Evolutionary conservation across 2,329 filamentous ascomycete genomes (phyloP), one percentile per base, ranked within the genome.

Genomic region (Pyrenophora graminea): DNA sequence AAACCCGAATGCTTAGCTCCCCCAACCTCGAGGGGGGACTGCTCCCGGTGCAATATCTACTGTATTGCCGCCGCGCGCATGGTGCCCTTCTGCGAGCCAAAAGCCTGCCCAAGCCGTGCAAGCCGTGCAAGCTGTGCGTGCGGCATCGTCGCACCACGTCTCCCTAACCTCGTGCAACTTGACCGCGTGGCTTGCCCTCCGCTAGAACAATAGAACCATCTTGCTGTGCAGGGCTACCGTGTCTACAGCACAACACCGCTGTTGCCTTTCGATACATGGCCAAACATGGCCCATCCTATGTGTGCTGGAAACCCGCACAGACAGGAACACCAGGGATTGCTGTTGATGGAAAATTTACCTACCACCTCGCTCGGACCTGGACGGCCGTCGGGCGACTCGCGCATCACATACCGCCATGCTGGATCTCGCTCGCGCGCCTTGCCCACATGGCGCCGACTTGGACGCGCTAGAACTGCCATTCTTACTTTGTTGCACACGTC

Each of bases 291-390:
- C 33, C 23, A 25, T 25, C 27, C 33, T 40, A 25, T 39, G 45
- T 37, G 19, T 17, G n/a, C 21, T 18, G 33, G 25, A 13, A 31
- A 32, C 19, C 34, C 36, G 55, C 56, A 58, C 51, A 45, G 58
- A 56, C 45, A 38, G 63, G 58, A 56, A 55, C 42, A 39, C 59
- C 55, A 60, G 63, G 66, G 63, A 61, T 37, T 56, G 47, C 53
- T 48, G 58, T 64, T 56, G 63, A 67, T 51, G 67, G 66, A 65
- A 67, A 68, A 67, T 66, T 61, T 66, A 42, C 61, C 58, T 66
- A 42, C 61, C 57, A 59, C 53, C 51, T 56, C 34, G 43, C 51
- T 45, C 40, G 51, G 59, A 53, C 51, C 45, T 54, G 39, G 15
- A 13, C 31, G 42, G 25, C 19, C 37, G 60, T 59, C 55, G 62